Base-by-base conservation (phyloP, 2,329 filamentous ascomycete species). In the Alternaria panax region DNA sequence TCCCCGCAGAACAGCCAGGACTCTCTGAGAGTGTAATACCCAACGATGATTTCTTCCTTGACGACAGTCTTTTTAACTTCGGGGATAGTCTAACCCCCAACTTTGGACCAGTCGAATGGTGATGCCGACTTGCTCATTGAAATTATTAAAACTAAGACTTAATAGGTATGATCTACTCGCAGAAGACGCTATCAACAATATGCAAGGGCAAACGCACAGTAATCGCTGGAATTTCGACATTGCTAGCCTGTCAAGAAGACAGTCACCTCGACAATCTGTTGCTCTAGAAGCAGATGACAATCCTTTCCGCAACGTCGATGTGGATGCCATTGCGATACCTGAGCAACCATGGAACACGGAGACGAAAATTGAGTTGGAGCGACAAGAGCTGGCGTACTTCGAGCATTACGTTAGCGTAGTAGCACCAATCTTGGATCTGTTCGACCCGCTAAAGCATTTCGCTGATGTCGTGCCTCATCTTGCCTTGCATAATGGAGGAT, bases 401-500 rank as follows among this genome's bases (percentile, higher is more conserved):
- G 70, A 76, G 43, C 75, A 78, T 51, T 81, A 77, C 59, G 75
- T 80, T 8, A 75, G 70, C 8, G 66, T 68, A 3, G 69, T 78
- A 30, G 76, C 79, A 28, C 62, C 72, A 0, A 80, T 80, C 66
- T 66, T 82, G 38, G 81, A 83, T 62, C 66, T 82, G 0, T 81
- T 80, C 56, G 81, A 83, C 63, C 78, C 80, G 1, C 60, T 71
- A 4, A 75, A 71, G 50, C 77, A 81, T 46, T 76, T 77, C 45
- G 61, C 72, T 14, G 78, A 61, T 57, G 77, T 56, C 5, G 71
- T 74, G 8, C 73, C 73, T 12, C 68, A 71, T 50, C 62, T 74
- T 5, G 81, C 83, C 4, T 69, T 86, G 60, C 79, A 80, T n/a
- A 87, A 88, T 64, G 76, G 82, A 25, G 86, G 86, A 1, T 66